Percentiles rank a stretch among this genome's conserved stretches.
Conservation (phyloP, 305 asterid genomes). For the Rubia peregrina region DNA sequence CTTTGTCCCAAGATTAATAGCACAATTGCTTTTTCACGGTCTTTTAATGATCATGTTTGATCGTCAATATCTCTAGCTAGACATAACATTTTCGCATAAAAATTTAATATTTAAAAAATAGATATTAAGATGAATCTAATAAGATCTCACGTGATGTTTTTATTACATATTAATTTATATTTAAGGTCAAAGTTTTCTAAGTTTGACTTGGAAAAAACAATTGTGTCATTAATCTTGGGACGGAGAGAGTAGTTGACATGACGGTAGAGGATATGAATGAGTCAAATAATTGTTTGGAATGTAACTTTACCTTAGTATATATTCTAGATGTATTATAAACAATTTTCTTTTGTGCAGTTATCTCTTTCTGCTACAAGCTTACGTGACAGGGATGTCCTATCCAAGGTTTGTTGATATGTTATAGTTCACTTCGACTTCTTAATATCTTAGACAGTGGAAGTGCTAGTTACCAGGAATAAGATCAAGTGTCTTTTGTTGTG, state of each 20-base stretch:
- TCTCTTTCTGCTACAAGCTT: conserved; percentile 81
- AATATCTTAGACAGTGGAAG: background rate
- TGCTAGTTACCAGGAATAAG: background rate
- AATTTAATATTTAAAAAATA: too few relatives aligned
- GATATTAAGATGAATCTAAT: too few relatives aligned
- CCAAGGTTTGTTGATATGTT: conserved; percentile 60
- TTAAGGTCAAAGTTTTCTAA: too few relatives aligned
- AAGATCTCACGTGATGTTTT: too few relatives aligned
- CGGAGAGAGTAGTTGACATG: background rate
- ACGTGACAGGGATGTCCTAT: conserved; percentile 84
- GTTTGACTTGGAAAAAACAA: too few relatives aligned
- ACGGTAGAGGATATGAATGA: background rate
- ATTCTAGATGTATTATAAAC: background rate
- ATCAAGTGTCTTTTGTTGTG: background rate
- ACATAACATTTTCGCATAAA: too few relatives aligned
- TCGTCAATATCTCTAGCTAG: too few relatives aligned
- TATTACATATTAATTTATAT: too few relatives aligned
- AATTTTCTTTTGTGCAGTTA: conserved; percentile 48
- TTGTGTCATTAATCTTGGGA: too few relatives aligned
- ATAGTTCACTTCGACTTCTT: background rate
- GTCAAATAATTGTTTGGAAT: background rate
- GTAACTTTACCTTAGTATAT: background rate
- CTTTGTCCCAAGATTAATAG: too few relatives aligned
- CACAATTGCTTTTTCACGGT: too few relatives aligned
- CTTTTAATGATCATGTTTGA: too few relatives aligned